phyloP scores from a whole-genome alignment of 2,329 filamentous ascomycete species.

The Hirsutella thompsonii region DNA sequence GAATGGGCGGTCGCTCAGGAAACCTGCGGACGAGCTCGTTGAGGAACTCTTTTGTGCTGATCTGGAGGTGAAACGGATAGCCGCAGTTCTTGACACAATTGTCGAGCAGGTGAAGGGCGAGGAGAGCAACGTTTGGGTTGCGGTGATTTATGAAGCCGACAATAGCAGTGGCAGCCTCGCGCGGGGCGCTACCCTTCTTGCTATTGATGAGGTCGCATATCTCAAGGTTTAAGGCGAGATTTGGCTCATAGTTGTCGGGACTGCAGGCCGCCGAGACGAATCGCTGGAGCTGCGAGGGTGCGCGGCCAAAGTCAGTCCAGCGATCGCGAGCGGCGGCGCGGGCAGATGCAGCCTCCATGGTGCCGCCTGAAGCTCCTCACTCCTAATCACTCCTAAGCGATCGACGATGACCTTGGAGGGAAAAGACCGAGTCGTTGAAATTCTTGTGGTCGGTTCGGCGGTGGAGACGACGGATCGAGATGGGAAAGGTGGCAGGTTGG shows the following conservation, averaged over 20 bases:
- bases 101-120: conserved; percentile 85
- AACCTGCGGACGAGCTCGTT: conserved; percentile 96
- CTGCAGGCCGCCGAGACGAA: conserved; percentile 96
- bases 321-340: conserved; percentile 91
- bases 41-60: conserved; percentile 96
- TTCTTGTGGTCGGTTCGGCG: background rate
- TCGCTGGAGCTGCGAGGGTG: conserved; percentile 78
- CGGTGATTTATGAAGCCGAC: conserved; percentile 93
- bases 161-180: conserved; percentile 87
- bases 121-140: conserved; percentile 85
- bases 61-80: conserved; percentile 96
- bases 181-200: conserved; percentile 91
- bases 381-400: no score
- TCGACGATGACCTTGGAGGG: no score
- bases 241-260: conserved; percentile 94
- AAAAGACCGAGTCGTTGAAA: background rate
- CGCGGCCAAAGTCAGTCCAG: conserved; percentile 70
- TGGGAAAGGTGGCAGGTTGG: no score
- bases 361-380: background rate
- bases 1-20: conserved; percentile 80
- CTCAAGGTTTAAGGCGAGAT: conserved; percentile 91
- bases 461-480: no score
- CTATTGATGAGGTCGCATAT: conserved; percentile 93
- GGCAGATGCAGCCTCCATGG: conserved; percentile 89
- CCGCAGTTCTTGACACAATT: conserved; percentile 99